Conservation (phyloP, 768 basidiomycete genomes). For the Mycena haematopus region DNA sequence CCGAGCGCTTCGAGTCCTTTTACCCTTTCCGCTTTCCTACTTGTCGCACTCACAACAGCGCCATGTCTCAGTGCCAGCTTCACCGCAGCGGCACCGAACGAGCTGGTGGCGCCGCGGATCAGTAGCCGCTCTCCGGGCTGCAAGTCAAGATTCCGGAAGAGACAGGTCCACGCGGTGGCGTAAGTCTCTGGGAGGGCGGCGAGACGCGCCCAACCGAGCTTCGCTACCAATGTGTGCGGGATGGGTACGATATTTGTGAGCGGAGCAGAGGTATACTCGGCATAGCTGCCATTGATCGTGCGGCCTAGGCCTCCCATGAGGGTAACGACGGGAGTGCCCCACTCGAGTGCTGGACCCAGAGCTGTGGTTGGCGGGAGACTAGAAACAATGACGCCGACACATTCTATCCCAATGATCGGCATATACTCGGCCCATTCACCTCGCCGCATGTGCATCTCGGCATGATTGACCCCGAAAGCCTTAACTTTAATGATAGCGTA, state of each 20-base stretch:
- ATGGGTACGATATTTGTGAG: conserved; percentile 28
- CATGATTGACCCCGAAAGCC: conserved; percentile 34
- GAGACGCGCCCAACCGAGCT: conserved; percentile 29
- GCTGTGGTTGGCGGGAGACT: neutral
- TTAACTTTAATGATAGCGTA: conserved; percentile 31
- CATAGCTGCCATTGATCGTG: conserved; percentile 30
- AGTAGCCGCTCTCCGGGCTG: conserved; percentile 26
- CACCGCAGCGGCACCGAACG: conserved; percentile 30
- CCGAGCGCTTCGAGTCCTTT: conserved; percentile 26
- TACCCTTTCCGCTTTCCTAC: conserved; percentile 21
- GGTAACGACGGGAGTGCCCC: conserved; percentile 28
- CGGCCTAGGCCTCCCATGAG: conserved; percentile 35
- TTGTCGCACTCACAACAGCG: conserved; percentile 31
- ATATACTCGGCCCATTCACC: conserved; percentile 35
- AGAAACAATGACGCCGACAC: conserved; percentile 31
- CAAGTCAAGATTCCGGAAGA: conserved; percentile 30
- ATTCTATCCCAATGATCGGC: conserved; percentile 34
- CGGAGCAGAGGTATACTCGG: conserved; percentile 28
- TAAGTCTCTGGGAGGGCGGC: conserved; percentile 33
- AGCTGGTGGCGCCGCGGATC: conserved; percentile 31
- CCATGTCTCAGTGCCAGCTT: conserved; percentile 29
- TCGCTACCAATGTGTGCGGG: conserved; percentile 12
- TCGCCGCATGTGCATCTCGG: conserved; percentile 35
- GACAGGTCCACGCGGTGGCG: conserved; percentile 33
- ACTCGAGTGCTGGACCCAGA: conserved; percentile 9